These are phyloP conservation scores for Phytophthora fragariaefolia DNA, from an alignment of 352 stramenopile genomes.

Conservation along the genomic window DNA sequence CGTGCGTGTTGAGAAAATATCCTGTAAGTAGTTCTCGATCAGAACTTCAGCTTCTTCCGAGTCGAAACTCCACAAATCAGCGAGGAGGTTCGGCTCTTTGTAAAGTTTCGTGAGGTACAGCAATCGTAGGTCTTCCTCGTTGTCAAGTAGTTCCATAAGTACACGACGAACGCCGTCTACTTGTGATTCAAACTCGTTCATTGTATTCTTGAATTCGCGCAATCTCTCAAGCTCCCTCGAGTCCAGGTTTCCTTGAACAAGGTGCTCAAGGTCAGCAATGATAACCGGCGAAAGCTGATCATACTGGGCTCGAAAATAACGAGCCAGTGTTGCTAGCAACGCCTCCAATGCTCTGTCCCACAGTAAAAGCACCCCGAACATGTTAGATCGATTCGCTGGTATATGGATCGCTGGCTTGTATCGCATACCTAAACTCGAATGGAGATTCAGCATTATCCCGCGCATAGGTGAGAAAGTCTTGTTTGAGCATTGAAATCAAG, in stretches of 20 bases:
- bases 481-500: constrained; percentile 39
- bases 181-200: constrained; percentile 58
- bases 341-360: constrained; percentile 46
- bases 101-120: constrained; percentile 60
- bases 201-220: constrained; percentile 52
- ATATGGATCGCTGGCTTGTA: too few species aligned
- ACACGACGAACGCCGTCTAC: constrained; percentile 48
- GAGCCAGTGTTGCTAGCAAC: constrained; percentile 44
- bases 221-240: constrained; percentile 46
- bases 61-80: constrained; percentile 51
- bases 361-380: too few species aligned
- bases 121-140: constrained; percentile 51
- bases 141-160: constrained; percentile 55
- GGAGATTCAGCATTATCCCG: constrained; percentile 42
- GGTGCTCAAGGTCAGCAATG: constrained; percentile 38
- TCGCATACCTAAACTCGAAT: constrained; percentile 49
- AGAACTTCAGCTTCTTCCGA: constrained; percentile 59
- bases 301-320: constrained; percentile 45
- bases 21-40: constrained; percentile 62
- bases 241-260: constrained; percentile 36
- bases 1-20: constrained; percentile 65
- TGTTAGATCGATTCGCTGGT: too few species aligned
- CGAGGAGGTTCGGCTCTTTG: constrained; percentile 39
- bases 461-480: constrained; percentile 37
- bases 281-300: constrained; percentile 33